phyloP scores from a whole-genome alignment of 768 basidiomycete species.

The Hericium erinaceus region DNA sequence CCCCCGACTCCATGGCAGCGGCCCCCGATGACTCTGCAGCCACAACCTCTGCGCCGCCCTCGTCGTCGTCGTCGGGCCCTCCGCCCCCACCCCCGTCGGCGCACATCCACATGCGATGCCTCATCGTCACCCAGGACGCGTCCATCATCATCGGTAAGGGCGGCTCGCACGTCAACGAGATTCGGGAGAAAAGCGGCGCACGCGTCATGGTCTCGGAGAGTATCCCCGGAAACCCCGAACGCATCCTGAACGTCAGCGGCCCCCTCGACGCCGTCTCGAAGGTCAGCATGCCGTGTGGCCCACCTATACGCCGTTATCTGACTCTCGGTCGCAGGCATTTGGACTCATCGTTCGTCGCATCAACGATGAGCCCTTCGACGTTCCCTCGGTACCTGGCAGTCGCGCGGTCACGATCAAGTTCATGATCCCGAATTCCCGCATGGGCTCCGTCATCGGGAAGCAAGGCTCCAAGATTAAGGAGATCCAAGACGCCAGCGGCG shows the following conservation, averaged over 20 bases:
- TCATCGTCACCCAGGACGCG: slow-evolving; percentile 98
- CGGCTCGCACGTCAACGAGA: slow-evolving; percentile 96
- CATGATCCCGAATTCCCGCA: slow-evolving; percentile 98
- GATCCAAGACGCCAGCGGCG: slow-evolving; percentile 97
- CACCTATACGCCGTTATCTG: slow-evolving; percentile 1
- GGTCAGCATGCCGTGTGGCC: slow-evolving; percentile 36
- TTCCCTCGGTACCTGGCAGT: slow-evolving; percentile 94
- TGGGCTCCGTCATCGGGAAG: slow-evolving; percentile 99
- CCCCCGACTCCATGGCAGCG: slow-evolving; percentile 5
- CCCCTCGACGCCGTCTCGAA: slow-evolving; percentile 98
- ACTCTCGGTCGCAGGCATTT: slow-evolving; percentile 59
- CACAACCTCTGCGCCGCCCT: slow-evolving; percentile 42
- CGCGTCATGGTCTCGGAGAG: slow-evolving; percentile 97
- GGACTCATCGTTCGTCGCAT: slow-evolving; percentile 97
- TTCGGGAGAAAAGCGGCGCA: slow-evolving; percentile 94
- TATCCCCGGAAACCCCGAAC: slow-evolving; percentile 98
- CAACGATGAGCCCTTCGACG: slow-evolving; percentile 98
- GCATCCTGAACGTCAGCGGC: slow-evolving; percentile 93
- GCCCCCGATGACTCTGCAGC: slow-evolving; percentile 28
- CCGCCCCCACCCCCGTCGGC: slow-evolving; percentile 51
- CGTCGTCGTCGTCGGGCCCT: slow-evolving; percentile 31
- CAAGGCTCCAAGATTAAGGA: slow-evolving; percentile 98
- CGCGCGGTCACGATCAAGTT: slow-evolving; percentile 99
- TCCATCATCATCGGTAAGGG: slow-evolving; percentile 97
- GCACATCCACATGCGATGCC: slow-evolving; percentile 92